Evolutionary conservation across 768 basidiomycete species (phyloP).

Genomic region (Filobasidium wieringae): DNA sequence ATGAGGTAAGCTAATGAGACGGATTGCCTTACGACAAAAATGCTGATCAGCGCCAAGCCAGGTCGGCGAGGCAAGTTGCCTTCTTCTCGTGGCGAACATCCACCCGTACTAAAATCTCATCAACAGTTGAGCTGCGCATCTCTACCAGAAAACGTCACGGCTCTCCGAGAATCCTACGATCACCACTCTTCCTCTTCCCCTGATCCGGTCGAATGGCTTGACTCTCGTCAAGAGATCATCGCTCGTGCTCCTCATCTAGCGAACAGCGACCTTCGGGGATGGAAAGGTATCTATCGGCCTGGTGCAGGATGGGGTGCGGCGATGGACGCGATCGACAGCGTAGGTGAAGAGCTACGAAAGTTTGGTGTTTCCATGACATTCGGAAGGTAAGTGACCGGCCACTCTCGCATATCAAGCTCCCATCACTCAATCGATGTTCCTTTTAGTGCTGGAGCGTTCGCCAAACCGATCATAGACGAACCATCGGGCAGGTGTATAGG

Average conservation of each 20-base stretch:
- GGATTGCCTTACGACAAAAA: neutral
- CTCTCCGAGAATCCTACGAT: conserved; percentile 8
- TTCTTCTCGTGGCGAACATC: too few species aligned
- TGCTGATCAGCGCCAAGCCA: neutral
- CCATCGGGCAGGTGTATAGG: conserved; percentile 22
- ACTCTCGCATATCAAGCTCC: too few species aligned
- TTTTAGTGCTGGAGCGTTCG: conserved; percentile 28
- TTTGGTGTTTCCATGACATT: conserved; percentile 26
- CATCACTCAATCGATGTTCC: too few species aligned
- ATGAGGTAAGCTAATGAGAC: conserved; percentile 30
- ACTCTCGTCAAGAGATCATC: neutral
- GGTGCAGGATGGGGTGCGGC: conserved; percentile 36
- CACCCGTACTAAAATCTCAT: too few species aligned
- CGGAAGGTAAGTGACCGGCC: conserved; percentile 22
- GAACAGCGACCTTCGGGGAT: conserved; percentile 20
- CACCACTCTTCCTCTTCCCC: neutral
- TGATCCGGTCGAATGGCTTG: conserved; percentile 2
- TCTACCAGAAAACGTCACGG: neutral
- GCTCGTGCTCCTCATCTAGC: conserved; percentile 1
- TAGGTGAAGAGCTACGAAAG: conserved; percentile 21
- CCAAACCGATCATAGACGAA: conserved; percentile 16
- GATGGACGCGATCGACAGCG: conserved; percentile 26
- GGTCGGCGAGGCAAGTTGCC: too few species aligned
- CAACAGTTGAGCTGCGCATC: neutral
- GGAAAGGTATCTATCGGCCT: conserved; percentile 25